Evolutionary conservation across 2,329 filamentous ascomycete genomes (phyloP), one percentile per base, ranked within the genome.

Genomic region (Corinectria fuckeliana): DNA sequence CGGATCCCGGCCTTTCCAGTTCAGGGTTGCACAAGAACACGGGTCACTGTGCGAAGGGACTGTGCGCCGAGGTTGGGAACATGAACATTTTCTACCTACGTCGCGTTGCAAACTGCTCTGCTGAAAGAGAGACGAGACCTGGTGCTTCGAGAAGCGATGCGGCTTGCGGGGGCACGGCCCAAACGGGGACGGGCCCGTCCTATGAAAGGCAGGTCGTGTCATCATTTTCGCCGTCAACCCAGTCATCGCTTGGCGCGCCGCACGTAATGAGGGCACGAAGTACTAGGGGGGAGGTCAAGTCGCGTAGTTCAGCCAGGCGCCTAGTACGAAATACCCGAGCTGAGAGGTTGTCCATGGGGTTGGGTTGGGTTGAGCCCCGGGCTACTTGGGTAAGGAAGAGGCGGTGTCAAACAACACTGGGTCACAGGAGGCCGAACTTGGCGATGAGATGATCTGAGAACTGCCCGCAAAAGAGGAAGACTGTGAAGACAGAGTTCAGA

Each of bases 211-310:
- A 56, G 64, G 64, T 60, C 57, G 64, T 67, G 64, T 66, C 65
- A 69, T 67, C 67, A 63, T 61, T 50, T 34, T 51, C 45, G 36
- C 49, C 59, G 47, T 58, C 64, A 58, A 65, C 49, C 53, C 58
- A 61, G 57, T 28, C 44, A 47, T 20, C 41, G 61, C 67, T 69
- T 68, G 65, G 67, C 63, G 61, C 57, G 60, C 47, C 54, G 36
- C 30, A 42, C 39, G 56, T 50, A 52, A 60, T 54, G 47, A 61
- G 52, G 51, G 55, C 52, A 57, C 58, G 39, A 21, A 41, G 55
- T 66, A 64, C 52, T 61, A 61, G 49, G 53, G 56, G 63, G 61
- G 56, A 7, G 32, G 7, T 32, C 50, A 52, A 52, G 62, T 60
- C 59, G 58, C 51, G 55, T 59, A 56, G 41, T 49, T 60, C 60